Percentiles rank a stretch among this genome's conserved stretches.
phyloP scores from a whole-genome alignment of 306 rosid species.

The Vigna unguiculata region DNA sequence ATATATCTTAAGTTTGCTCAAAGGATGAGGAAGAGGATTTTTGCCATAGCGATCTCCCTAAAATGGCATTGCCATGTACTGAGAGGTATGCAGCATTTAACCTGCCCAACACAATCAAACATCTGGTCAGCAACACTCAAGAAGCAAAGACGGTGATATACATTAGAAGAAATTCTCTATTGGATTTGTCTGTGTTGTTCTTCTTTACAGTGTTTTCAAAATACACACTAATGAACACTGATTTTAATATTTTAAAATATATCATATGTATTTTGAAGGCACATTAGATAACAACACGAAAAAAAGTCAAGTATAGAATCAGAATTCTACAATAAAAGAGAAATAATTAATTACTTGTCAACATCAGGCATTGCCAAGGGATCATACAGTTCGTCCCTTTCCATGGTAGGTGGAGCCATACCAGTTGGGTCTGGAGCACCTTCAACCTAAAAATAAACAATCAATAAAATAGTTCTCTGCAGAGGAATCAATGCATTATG shows the following conservation, averaged over 20 bases:
- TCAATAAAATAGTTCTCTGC: conserved; percentile 1
- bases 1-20: conserved; percentile 45
- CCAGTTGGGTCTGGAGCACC: conserved; percentile 78
- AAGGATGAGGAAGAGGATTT: conserved; percentile 35
- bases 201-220: no score
- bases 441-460: conserved; percentile 66
- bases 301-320: no score
- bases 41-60: conserved; percentile 49
- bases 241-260: no score
- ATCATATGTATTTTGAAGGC: no score
- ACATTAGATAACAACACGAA: no score
- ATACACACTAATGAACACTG: no score
- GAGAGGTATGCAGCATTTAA: conserved; percentile 82
- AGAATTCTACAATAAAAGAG: no score
- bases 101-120: conserved; percentile 60
- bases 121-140: conserved; percentile 35
- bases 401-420: conserved; percentile 58
- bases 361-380: conserved; percentile 76
- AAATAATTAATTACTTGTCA: conserved; percentile 55
- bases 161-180: no score
- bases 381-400: conserved; percentile 80
- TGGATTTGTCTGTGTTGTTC: no score
- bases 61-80: conserved; percentile 59
- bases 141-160: conserved; percentile 8
- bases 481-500: neutral